Percentiles rank a stretch among this genome's conserved stretches.
Evolutionary conservation across 768 basidiomycete species (phyloP).

Genomic region (Boletus huronensis): DNA sequence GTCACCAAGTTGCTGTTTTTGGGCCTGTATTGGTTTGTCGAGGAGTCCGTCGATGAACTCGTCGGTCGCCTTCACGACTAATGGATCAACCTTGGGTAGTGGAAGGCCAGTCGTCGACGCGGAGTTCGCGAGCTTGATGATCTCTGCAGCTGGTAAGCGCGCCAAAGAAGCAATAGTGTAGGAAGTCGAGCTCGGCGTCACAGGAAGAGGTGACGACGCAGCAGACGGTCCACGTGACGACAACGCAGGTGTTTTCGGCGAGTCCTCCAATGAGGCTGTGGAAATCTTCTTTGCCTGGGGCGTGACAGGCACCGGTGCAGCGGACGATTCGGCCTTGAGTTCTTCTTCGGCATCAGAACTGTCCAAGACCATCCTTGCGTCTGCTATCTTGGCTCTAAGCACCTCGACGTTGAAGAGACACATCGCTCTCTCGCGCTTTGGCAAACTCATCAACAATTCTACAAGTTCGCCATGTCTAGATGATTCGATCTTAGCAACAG

Average conservation of each 20-base stretch:
- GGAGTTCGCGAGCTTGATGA: slow-evolving; percentile 61
- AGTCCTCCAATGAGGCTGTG: slow-evolving; percentile 38
- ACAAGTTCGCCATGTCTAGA: slow-evolving; percentile 61
- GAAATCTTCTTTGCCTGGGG: slow-evolving; percentile 61
- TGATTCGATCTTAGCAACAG: slow-evolving; percentile 63
- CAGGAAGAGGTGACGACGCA: slow-evolving; percentile 64
- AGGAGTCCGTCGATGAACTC: slow-evolving; percentile 63
- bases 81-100: slow-evolving; percentile 65
- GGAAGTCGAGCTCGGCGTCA: slow-evolving; percentile 46
- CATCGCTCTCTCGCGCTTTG: slow-evolving; percentile 86
- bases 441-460: slow-evolving; percentile 78
- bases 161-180: slow-evolving; percentile 72
- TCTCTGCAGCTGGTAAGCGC: slow-evolving; percentile 69
- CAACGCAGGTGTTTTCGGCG: slow-evolving; percentile 74
- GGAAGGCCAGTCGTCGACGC: slow-evolving; percentile 47
- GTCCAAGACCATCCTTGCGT: slow-evolving; percentile 80
- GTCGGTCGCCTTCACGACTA: slow-evolving; percentile 66
- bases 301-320: slow-evolving; percentile 46
- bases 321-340: slow-evolving; percentile 21
- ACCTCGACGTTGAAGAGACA: slow-evolving; percentile 87
- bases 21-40: slow-evolving; percentile 50
- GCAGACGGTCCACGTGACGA: slow-evolving; percentile 74
- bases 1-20: slow-evolving; percentile 81
- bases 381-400: slow-evolving; percentile 69
- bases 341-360: slow-evolving; percentile 60